Conservation (phyloP, 2,329 filamentous ascomycete species). For the Pseudogymnoascus sp. region DNA sequence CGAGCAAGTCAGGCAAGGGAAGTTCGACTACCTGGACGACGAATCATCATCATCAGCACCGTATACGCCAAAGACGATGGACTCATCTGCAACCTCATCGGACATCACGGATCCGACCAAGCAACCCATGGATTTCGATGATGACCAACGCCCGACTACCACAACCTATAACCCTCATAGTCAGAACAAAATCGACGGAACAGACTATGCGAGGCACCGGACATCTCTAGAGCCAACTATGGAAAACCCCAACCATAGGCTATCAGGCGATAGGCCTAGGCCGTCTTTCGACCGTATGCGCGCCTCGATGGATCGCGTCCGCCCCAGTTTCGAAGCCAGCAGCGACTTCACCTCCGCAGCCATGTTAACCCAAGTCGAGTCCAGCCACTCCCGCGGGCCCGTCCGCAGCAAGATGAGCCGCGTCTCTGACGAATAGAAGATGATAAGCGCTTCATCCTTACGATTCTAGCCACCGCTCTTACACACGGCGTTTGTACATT, state of each 20-base stretch:
- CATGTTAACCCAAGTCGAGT: conserved; percentile 76
- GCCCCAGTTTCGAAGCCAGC: conserved; percentile 77
- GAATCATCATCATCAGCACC: conserved; percentile 13
- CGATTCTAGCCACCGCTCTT: not conserved
- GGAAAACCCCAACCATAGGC: conserved; percentile 22
- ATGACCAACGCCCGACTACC: conserved; percentile 77
- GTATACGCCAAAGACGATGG: conserved; percentile 33
- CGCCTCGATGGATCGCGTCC: conserved; percentile 76
- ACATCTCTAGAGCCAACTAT: conserved; percentile 47
- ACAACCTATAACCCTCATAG: conserved; percentile 72
- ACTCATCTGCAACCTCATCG: conserved; percentile 49
- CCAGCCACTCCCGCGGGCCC: conserved; percentile 40
- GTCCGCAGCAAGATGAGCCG: conserved; percentile 20
- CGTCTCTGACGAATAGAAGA: not conserved
- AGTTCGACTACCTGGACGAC: conserved; percentile 62
- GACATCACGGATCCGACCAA: conserved; percentile 42
- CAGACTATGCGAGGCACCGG: conserved; percentile 70
- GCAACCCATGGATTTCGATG: conserved; percentile 61
- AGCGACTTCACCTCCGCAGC: conserved; percentile 89
- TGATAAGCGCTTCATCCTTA: not conserved
- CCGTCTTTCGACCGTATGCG: conserved; percentile 85
- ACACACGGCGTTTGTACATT: conserved; percentile 24
- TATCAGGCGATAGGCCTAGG: conserved; percentile 52
- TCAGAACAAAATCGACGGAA: conserved; percentile 89
- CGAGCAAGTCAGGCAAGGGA: conserved; percentile 77